Evolutionary conservation across 805 yeast genomes (phyloP).

Genomic region (Schwanniomyces yamadae): DNA sequence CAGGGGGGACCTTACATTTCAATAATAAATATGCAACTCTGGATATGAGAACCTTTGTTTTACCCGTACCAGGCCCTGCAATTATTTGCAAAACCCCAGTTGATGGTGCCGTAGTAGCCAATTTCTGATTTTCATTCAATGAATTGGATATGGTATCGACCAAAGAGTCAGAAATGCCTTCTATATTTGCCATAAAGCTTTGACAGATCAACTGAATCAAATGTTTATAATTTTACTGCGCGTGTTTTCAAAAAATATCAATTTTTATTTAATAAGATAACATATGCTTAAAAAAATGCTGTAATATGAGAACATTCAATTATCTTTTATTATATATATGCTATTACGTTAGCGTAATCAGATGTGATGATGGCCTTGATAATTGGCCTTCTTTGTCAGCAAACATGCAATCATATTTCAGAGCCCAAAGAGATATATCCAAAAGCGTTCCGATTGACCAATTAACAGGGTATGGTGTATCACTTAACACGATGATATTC

Average conservation of each 20-base stretch:
- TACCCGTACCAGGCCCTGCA: slow-evolving; percentile 69
- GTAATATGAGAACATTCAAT: not conserved
- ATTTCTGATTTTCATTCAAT: slow-evolving; percentile 40
- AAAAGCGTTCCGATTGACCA: slow-evolving; percentile 32
- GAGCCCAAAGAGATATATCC: slow-evolving; percentile 39
- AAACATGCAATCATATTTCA: slow-evolving; percentile 16
- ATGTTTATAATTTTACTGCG: not conserved
- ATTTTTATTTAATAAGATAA: not conserved
- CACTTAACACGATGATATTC: slow-evolving; percentile 28
- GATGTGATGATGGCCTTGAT: not conserved
- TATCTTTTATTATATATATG: not conserved
- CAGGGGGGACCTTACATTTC: slow-evolving; percentile 53
- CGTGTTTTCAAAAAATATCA: not conserved
- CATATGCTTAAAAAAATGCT: not conserved
- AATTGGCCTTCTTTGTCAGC: slow-evolving; percentile 17
- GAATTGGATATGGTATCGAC: not conserved
- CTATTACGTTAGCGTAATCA: no score
- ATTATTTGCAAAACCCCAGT: slow-evolving; percentile 46
- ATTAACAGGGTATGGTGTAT: slow-evolving; percentile 29
- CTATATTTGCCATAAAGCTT: slow-evolving; percentile 1
- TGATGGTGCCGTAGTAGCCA: slow-evolving; percentile 44
- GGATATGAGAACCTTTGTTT: slow-evolving; percentile 79
- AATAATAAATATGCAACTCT: slow-evolving; percentile 71
- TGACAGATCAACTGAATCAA: not conserved
- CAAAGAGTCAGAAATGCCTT: not conserved